Conservation (phyloP, 2,329 filamentous ascomycete genomes). For the Parafenestella ontariensis region DNA sequence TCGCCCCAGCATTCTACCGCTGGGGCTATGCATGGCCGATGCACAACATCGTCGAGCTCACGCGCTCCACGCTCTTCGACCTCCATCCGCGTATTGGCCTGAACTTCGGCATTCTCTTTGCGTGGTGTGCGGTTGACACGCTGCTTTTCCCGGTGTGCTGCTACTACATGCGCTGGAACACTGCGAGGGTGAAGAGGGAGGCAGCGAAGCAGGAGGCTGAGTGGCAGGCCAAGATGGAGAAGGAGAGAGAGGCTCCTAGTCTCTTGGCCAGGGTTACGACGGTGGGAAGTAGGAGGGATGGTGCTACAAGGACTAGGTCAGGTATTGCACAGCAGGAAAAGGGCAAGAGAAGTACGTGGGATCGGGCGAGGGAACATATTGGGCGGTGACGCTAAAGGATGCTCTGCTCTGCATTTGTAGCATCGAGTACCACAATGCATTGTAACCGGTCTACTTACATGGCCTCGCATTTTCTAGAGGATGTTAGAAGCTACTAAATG, state of each 20-base stretch:
- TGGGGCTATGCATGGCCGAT: conserved; percentile 72
- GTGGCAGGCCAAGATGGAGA: conserved; percentile 40
- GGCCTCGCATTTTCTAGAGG: too few species aligned
- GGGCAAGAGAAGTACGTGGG: neutral
- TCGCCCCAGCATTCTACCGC: conserved; percentile 64
- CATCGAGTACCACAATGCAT: too few species aligned
- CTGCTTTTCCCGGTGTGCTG: conserved; percentile 60
- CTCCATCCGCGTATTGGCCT: conserved; percentile 64
- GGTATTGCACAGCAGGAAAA: neutral
- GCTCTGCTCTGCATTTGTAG: too few species aligned
- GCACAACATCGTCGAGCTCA: conserved; percentile 66
- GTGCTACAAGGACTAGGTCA: neutral
- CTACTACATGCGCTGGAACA: conserved; percentile 53
- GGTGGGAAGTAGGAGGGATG: conserved; percentile 12
- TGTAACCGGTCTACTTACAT: too few species aligned
- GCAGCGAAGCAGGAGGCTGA: conserved; percentile 29
- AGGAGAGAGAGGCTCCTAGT: conserved; percentile 32
- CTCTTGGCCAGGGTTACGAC: conserved; percentile 37
- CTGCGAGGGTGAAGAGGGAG: conserved; percentile 27
- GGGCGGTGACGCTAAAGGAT: neutral
- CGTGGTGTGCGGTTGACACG: conserved; percentile 63
- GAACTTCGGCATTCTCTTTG: conserved; percentile 66
- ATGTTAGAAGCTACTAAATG: too few species aligned
- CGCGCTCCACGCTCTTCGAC: conserved; percentile 67
- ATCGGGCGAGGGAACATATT: neutral